Conservation (phyloP, 2,329 filamentous ascomycete species). For the Xylaria sp. region DNA sequence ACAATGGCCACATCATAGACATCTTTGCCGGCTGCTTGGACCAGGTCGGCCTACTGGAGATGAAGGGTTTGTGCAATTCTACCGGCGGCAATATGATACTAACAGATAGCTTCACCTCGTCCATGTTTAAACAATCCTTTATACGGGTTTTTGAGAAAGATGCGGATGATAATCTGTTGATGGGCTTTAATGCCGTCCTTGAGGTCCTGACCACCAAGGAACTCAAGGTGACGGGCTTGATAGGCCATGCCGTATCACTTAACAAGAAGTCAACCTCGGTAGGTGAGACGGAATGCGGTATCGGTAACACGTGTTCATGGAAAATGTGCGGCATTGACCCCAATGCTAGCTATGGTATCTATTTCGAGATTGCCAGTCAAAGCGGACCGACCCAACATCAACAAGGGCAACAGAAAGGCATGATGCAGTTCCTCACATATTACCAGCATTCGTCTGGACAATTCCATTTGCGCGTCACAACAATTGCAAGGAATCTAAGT, state of each 20-base stretch:
- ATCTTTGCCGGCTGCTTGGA: conserved; percentile 98
- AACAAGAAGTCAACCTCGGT: conserved; percentile 99
- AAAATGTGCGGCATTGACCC: conserved; percentile 99
- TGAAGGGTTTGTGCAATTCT: conserved; percentile 96
- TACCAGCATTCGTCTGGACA: conserved; percentile 98
- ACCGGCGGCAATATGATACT: conserved; percentile 98
- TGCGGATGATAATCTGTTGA: conserved; percentile 89
- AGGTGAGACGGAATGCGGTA: conserved; percentile 96
- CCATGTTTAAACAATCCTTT: conserved; percentile 99
- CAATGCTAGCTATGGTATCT: conserved; percentile 90
- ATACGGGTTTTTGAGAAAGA: conserved; percentile 98
- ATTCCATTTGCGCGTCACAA: conserved; percentile 95
- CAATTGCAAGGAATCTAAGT: conserved; percentile 88
- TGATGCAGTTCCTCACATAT: conserved; percentile 98
- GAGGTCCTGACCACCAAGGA: conserved; percentile 98
- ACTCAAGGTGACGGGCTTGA: conserved; percentile 95
- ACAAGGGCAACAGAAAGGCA: conserved; percentile 87
- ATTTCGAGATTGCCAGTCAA: conserved; percentile 97
- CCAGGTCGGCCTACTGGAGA: conserved; percentile 95
- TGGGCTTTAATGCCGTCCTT: conserved; percentile 97
- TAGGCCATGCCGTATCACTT: conserved; percentile 93
- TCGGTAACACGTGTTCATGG: conserved; percentile 98
- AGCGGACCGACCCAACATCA: conserved; percentile 86
- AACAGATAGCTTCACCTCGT: conserved; percentile 97
- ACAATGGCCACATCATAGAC: conserved; percentile 97